Base-by-base conservation (phyloP, 768 basidiomycete genomes). In the Chalciporus chontae region DNA sequence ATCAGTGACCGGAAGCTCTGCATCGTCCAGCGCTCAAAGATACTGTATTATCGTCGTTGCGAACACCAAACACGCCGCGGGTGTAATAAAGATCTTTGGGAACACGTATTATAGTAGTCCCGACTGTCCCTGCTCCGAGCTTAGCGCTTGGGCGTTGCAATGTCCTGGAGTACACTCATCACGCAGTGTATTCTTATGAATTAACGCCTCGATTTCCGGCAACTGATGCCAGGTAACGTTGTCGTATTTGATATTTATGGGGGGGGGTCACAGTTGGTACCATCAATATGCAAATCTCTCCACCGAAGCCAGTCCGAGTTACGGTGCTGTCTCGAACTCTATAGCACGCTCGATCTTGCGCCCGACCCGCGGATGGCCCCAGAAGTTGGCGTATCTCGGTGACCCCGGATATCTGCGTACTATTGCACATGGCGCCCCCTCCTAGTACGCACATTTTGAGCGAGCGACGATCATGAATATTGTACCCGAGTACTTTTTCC, bases 11-110 rank as follows among this genome's bases (percentile, higher is more conserved):
- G 45, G 53, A 62, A 53, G 51, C 27, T 52, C 32, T 53, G 51
- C 59, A 54, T 48, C 55, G 41, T 47, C 43, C 41, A 34, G 32
- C 48, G n/a, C n/a, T n/a, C n/a, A 44, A 29, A 23, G 55, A 19
- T 36, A 26, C 47, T 11, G 21, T n/a, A 26, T 26, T 26, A 26
- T 43, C 40, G 59, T 60, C 63, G 54, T 46, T 60, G 52, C 43
- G 26, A 37, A 60, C 61, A 43, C 51, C 37, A 44, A 42, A 31
- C 46, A 57, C 61, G 62, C 62, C 63, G 63, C 62, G 62, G 62
- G 44, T 32, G 55, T 55, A 57, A 53, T 63, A 60, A 48, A 53
- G 1, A 52, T 54, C 50, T 59, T 50, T 17, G 45, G 56, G 51
- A 48, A 52, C 50, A 45, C 49, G 14, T 11, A 37, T 31, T 17